Conservation (phyloP, 257 asterid species). For the Lycium ferocissimum region DNA sequence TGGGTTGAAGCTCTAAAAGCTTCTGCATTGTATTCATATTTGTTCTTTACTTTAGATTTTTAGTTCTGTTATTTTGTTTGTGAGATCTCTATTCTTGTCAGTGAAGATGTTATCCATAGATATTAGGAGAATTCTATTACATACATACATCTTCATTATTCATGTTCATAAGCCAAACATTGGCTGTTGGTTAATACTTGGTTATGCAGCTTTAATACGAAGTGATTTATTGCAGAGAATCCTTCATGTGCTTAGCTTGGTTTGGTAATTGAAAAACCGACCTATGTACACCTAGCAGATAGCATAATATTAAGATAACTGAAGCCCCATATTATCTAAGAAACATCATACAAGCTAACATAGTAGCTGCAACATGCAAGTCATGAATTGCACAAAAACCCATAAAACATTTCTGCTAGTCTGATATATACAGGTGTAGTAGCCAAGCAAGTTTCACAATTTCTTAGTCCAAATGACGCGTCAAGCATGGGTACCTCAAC, state of each 20-base stretch:
- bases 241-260: no score
- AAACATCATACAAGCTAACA: slow-evolving; percentile 12
- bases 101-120: background rate
- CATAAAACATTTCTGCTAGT: background rate
- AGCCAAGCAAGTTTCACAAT: slow-evolving; percentile 7
- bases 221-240: background rate
- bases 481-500: background rate
- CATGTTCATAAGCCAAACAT: slow-evolving; percentile 10
- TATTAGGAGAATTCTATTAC: background rate
- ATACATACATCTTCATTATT: slow-evolving; percentile 4
- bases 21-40: slow-evolving; percentile 18
- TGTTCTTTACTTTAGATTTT: background rate
- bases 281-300: background rate
- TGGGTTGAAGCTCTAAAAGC: slow-evolving; percentile 62
- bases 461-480: background rate
- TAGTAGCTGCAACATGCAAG: no score
- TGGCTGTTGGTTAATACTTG: slow-evolving; percentile 2
- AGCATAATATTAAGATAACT: background rate
- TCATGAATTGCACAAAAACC: background rate
- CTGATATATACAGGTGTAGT: slow-evolving; percentile 5
- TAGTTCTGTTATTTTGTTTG: background rate
- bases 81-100: background rate
- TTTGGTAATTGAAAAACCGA: no score
- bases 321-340: background rate
- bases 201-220: slow-evolving; percentile 6